These are phyloP conservation scores for Aspergillus diversus DNA, from an alignment of 495 filamentous ascomycete species.

Conservation along the genomic window DNA sequence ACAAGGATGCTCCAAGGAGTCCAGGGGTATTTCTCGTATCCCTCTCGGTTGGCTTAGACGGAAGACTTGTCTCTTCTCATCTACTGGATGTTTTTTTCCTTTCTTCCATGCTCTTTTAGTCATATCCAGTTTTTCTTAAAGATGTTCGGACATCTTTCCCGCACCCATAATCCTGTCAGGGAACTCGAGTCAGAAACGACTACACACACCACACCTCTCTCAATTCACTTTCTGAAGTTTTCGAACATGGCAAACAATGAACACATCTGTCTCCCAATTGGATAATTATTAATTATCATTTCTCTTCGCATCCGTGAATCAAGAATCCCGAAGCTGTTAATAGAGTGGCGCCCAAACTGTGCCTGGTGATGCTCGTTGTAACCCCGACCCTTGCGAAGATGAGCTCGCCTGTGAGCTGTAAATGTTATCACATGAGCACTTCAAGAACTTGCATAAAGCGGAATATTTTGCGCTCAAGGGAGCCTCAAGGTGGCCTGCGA, in stretches of 20 bases:
- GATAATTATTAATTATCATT: not conserved
- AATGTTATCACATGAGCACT: conserved; percentile 6
- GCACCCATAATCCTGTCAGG: not conserved
- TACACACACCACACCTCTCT: not conserved
- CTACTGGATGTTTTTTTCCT: not conserved
- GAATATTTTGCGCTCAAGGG: not conserved
- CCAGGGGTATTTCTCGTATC: not conserved
- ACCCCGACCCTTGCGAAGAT: not conserved
- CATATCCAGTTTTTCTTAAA: not conserved
- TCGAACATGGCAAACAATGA: too few relatives aligned
- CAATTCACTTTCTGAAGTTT: too few relatives aligned
- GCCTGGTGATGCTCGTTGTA: not conserved
- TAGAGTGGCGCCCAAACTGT: not conserved
- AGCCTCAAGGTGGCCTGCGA: not conserved
- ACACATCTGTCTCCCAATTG: too few relatives aligned
- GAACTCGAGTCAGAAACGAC: not conserved
- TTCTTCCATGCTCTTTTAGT: not conserved
- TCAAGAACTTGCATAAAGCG: conserved; percentile 4
- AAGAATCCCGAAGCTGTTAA: not conserved
- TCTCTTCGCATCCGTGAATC: not conserved
- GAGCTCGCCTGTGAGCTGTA: not conserved
- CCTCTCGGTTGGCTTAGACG: not conserved
- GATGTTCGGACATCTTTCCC: not conserved
- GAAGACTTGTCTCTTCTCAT: not conserved
- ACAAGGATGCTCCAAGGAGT: not conserved